These are phyloP conservation scores for Clarireedia hainanense DNA, from an alignment of 2,329 filamentous ascomycete genomes.

Conservation along the genomic window DNA sequence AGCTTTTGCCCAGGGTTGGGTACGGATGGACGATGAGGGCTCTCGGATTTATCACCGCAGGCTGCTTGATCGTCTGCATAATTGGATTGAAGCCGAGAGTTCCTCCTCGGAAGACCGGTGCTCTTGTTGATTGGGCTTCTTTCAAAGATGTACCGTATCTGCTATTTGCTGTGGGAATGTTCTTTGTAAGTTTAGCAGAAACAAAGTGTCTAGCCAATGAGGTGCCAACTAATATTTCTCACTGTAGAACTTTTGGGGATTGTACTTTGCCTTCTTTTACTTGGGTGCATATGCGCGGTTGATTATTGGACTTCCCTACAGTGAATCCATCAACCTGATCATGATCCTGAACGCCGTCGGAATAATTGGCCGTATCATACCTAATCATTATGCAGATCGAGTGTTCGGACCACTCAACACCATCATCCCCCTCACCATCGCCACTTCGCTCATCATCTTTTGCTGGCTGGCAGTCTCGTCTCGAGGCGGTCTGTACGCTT, in stretches of 20 bases:
- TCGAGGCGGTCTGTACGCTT: slow-evolving; percentile 39
- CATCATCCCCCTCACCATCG: slow-evolving; percentile 37
- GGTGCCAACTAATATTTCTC: neutral
- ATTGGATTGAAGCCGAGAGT: slow-evolving; percentile 35
- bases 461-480: slow-evolving; percentile 42
- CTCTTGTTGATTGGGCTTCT: slow-evolving; percentile 36
- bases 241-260: slow-evolving; percentile 32
- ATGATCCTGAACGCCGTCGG: slow-evolving; percentile 47
- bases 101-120: slow-evolving; percentile 34
- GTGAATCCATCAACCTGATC: slow-evolving; percentile 40
- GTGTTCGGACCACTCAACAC: slow-evolving; percentile 45
- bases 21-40: slow-evolving; percentile 40
- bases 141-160: slow-evolving; percentile 38
- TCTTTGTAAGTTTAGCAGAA: slow-evolving; percentile 23
- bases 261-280: slow-evolving; percentile 37
- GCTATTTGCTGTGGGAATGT: slow-evolving; percentile 37
- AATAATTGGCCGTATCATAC: slow-evolving; percentile 39
- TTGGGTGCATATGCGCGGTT: slow-evolving; percentile 33
- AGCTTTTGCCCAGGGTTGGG: slow-evolving; percentile 34
- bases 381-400: slow-evolving; percentile 39
- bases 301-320: slow-evolving; percentile 32
- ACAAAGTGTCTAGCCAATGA: neutral
- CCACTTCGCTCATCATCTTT: slow-evolving; percentile 31
- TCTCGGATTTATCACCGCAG: slow-evolving; percentile 39
- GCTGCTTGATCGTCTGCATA: slow-evolving; percentile 29